phyloP scores from a whole-genome alignment of 2,329 filamentous ascomycete genomes.

The Colletotrichum graminicola region DNA sequence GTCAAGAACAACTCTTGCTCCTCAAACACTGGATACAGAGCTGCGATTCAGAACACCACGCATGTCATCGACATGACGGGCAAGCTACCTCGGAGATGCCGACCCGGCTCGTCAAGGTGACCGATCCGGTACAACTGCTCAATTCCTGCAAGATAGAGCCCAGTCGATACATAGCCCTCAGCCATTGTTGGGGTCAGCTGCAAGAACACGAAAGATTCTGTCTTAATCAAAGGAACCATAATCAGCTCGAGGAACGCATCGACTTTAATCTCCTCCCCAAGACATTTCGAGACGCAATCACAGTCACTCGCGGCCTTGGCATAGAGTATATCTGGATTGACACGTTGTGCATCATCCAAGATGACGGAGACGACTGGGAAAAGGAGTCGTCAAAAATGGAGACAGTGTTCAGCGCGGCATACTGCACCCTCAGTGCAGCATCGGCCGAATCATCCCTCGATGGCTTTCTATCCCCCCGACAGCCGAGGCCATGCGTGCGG shows the following conservation, averaged over 20 bases:
- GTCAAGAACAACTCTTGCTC: constrained; percentile 12
- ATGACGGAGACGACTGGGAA: constrained; percentile 42
- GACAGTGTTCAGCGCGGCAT: constrained; percentile 29
- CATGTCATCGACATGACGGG: background rate
- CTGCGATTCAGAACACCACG: constrained; percentile 14
- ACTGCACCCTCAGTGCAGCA: constrained; percentile 23
- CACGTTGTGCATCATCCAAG: constrained; percentile 44
- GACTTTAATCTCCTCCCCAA: constrained; percentile 23
- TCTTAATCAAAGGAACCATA: background rate
- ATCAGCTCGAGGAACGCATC: constrained; percentile 2
- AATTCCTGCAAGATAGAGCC: background rate
- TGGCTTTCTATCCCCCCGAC: constrained; percentile 16
- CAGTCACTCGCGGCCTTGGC: constrained; percentile 36
- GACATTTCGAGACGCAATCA: constrained; percentile 42
- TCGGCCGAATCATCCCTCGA: constrained; percentile 25
- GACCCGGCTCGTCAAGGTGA: constrained; percentile 22
- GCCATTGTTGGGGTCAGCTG: constrained; percentile 44
- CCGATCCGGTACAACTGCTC: constrained; percentile 1
- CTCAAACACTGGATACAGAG: constrained; percentile 22
- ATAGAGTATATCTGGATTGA: constrained; percentile 45
- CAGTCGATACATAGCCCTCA: constrained; percentile 39
- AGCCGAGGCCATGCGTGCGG: constrained; percentile 2
- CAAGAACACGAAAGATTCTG: constrained; percentile 5
- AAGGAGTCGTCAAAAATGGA: constrained; percentile 39
- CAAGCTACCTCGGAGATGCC: background rate